Evolutionary conservation across 129 eudicot species (phyloP).

Genomic region (Chrysanthemum seticuspe): DNA sequence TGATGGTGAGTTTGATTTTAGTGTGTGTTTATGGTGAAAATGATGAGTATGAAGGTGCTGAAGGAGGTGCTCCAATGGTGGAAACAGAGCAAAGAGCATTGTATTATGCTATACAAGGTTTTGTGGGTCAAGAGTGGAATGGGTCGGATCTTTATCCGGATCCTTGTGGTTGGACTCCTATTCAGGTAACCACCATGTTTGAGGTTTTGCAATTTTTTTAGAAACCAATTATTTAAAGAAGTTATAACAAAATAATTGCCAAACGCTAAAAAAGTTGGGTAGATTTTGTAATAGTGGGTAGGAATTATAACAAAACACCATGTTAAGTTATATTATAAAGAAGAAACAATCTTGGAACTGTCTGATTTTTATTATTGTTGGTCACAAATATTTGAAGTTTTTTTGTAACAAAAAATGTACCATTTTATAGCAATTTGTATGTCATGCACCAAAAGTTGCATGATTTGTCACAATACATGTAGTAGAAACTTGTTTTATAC

Average conservation of each 20-base stretch:
- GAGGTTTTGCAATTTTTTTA: not conserved
- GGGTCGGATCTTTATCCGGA: conserved; percentile 89
- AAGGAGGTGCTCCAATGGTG: conserved; percentile 57
- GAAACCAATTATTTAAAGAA: not conserved
- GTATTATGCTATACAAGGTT: conserved; percentile 64
- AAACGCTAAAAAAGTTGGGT: not conserved
- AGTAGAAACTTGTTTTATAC: conserved; percentile 2
- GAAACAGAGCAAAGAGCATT: conserved; percentile 64
- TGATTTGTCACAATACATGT: too few relatives aligned
- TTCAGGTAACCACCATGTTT: conserved; percentile 43
- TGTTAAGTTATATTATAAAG: not conserved
- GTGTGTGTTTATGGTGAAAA: conserved; percentile 35
- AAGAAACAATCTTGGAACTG: not conserved
- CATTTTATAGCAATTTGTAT: not conserved
- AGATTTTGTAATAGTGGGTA: too few relatives aligned
- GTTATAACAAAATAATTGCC: not conserved
- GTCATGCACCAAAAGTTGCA: conserved; percentile 15
- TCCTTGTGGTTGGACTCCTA: conserved; percentile 97
- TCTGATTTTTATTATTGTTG: not conserved
- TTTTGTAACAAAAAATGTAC: not conserved
- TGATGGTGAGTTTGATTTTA: conserved; percentile 27
- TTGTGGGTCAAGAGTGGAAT: conserved; percentile 82
- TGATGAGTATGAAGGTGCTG: conserved; percentile 30
- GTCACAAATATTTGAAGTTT: not conserved
- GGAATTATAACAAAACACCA: not conserved